Base-by-base conservation (phyloP, 23 red algal species). In the Pyropia haitanensis region DNA sequence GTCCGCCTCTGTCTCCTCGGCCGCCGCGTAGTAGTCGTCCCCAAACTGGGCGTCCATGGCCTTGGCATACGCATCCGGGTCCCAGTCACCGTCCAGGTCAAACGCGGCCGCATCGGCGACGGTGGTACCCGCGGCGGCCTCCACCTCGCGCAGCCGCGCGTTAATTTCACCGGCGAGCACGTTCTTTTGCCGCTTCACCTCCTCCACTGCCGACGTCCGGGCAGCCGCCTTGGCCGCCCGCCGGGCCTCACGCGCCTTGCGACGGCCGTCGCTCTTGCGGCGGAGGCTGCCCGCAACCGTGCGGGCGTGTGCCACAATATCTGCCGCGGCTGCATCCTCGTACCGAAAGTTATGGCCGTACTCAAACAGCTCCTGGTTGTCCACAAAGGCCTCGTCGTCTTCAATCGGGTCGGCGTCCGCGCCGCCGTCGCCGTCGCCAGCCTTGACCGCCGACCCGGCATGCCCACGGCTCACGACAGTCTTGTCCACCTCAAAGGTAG, bases 311-410 rank as follows among this genome's bases (percentile, higher is more conserved):
- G 74, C 68, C 27, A 84, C 66, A 56, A 98, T 51, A 15, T 90
- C 49, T 20, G 69, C 60, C 8, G 68, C 85, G 17, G 72, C 61
- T 10, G 83, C 73, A 58, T 96, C 94, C 54, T 98, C 94, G 49
- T 83, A 98, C 15, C 94, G 94, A 60, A 98, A 98, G 64, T 98
- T 98, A 53, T 98, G 83, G 10, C 63, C 49, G 30, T 75, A 70
- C 65, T 98, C 94, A 64, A 91, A 91, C 19, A 54, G 29, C 19
- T 85, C 80, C 63, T 74, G 68, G 18, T 74, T 66, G 10, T 85
- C 70, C 1, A 85, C 31, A 70, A 85, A 85, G 5, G 27, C 52
- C 58, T 4, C 80, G 49, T 85, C 80, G 14, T 83, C 68, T 2
- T 61, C 39, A 3, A 46, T 3, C 39, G 39, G 39, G 8, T 46